Conservation (phyloP, 2,329 filamentous ascomycete species). For the Pseudocercospora vitis region DNA sequence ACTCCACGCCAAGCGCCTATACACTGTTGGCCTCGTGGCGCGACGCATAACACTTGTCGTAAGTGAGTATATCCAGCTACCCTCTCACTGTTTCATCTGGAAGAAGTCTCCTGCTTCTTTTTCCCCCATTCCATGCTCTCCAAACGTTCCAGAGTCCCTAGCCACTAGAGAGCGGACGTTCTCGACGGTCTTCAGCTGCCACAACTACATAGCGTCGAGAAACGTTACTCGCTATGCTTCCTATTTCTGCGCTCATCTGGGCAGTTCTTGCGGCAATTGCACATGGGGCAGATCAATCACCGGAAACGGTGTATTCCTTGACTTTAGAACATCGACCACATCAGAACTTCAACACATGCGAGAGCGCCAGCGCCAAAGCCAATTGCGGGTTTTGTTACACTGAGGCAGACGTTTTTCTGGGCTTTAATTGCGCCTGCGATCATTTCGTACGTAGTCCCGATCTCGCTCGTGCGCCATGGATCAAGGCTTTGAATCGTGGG, state of each 20-base stretch:
- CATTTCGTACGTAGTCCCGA: neutral
- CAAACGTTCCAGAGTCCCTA: neutral
- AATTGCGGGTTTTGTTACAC: neutral
- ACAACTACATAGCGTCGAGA: too few relatives aligned
- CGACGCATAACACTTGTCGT: neutral
- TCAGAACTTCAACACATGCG: neutral
- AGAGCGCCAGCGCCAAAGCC: neutral
- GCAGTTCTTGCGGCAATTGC: neutral
- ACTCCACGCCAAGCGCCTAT: neutral
- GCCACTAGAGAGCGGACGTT: too few relatives aligned
- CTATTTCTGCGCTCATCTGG: neutral
- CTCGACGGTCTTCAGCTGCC: too few relatives aligned
- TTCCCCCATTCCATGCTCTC: neutral
- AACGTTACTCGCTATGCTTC: neutral
- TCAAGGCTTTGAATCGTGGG: too few relatives aligned
- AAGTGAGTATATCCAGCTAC: too few relatives aligned
- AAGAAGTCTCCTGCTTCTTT: too few relatives aligned
- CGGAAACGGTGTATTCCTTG: neutral
- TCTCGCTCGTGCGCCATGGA: too few relatives aligned
- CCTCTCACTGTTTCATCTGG: neutral
- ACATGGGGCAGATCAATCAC: neutral
- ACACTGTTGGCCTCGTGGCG: neutral
- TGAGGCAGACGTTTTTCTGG: neutral
- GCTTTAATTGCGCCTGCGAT: neutral
- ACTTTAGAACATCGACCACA: neutral